Evolutionary conservation across 2,329 filamentous ascomycete genomes (phyloP), one percentile per base, ranked within the genome.

Genomic region (Fusarium ambrosium): DNA sequence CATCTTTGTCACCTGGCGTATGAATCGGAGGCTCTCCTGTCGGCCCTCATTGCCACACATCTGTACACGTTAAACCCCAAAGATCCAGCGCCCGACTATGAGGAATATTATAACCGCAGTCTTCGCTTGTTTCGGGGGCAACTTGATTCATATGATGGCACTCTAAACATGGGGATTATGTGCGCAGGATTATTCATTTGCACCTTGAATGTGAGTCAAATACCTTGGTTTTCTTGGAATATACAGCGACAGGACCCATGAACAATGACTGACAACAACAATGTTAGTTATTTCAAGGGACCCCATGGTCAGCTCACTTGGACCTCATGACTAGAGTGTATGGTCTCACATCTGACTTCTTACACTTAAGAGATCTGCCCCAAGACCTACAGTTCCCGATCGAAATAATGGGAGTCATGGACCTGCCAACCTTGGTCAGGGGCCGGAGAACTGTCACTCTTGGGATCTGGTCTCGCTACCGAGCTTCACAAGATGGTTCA

Each of bases 351-450:
- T 22, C 56, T 11, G 55, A 37, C 14, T 22, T 48, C 62, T 16
- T 53, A 6, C 48, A 64, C 32, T 10, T 62, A 1, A 41, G 55
- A 22, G 20, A 63, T 14, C 20, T 70, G 8, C 55, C 61, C 9
- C 53, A 68, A 13, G 61, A 62, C 2, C 11, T 69, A 11, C 45
- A 27, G 22, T 61, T 67, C 10, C 43, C 66, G 0, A 27, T 77
- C 4, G 74, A 77, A 37, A 61, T 56, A 4, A 77, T 77, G 66
- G 75, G 62, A 10, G 64, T 77, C 24, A 77, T 77, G 75, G 75
- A 77, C 1, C 61, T 77, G 36, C 75, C 70, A 7, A 77, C 72
- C 4, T 76, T 77, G 24, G 75, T 77, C 9, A 39, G 70, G 0
- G 75, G 75, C 2, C 67, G 75, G 11, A 36, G 62, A 18, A 71